These are phyloP conservation scores for Patellaria atrata DNA, from an alignment of 495 filamentous ascomycete genomes.

Conservation along the genomic window DNA sequence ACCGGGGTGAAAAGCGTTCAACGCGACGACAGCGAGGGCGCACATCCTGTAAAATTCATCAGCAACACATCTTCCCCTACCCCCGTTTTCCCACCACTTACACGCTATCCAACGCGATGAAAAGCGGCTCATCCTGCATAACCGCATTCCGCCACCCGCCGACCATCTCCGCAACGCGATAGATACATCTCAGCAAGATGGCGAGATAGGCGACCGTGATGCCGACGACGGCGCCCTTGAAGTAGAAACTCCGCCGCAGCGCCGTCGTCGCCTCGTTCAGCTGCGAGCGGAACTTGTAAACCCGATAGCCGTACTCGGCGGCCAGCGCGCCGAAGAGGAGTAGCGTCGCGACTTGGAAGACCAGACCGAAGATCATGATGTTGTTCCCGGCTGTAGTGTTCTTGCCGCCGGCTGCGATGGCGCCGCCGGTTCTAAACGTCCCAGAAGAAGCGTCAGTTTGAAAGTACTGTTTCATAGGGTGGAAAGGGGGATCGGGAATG, in stretches of 20 bases:
- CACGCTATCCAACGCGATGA: constrained; percentile 48
- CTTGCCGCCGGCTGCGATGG: constrained; percentile 38
- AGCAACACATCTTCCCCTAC: background rate
- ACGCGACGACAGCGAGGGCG: constrained; percentile 29
- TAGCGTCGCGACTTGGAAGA: constrained; percentile 44
- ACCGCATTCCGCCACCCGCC: constrained; percentile 53
- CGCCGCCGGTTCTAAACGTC: no score
- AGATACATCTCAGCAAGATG: constrained; percentile 52
- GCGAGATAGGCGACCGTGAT: constrained; percentile 43
- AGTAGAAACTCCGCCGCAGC: constrained; percentile 29
- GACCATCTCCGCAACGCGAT: constrained; percentile 51
- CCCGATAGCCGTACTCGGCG: constrained; percentile 1
- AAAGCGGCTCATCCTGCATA: constrained; percentile 52
- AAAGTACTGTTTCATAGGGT: no score
- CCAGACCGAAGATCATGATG: constrained; percentile 57
- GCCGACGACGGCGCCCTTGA: constrained; percentile 37
- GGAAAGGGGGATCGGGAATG: no score
- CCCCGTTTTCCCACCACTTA: constrained; percentile 19
- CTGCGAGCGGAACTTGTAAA: constrained; percentile 7
- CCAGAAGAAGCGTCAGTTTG: no score
- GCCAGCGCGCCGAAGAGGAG: constrained; percentile 8
- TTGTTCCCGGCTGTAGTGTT: constrained; percentile 37
- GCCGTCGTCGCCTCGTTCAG: constrained; percentile 21
- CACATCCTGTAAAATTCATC: constrained; percentile 31
- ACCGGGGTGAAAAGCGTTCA: constrained; percentile 38